phyloP scores from a whole-genome alignment of 495 filamentous ascomycete species.

The Penicillium cataractarum region DNA sequence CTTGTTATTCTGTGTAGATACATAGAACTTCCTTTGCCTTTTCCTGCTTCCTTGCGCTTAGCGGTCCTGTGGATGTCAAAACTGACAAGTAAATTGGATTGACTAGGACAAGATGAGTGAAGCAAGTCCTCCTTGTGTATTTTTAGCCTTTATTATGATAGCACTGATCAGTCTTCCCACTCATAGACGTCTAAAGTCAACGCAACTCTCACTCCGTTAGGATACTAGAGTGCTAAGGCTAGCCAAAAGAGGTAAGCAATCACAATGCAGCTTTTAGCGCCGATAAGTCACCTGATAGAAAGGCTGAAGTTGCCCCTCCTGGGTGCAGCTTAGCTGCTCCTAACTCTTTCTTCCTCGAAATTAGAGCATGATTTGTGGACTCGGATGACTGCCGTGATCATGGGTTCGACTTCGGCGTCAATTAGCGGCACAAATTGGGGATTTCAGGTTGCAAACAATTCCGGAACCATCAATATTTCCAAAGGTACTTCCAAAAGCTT shows the following conservation, averaged over 20 bases:
- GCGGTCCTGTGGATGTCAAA: no score
- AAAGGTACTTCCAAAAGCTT: no score
- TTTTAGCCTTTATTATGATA: no score
- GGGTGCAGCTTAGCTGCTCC: neutral
- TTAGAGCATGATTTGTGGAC: neutral
- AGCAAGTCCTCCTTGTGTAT: no score
- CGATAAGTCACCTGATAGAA: neutral
- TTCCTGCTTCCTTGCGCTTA: no score
- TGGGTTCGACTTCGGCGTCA: neutral
- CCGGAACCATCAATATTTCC: neutral
- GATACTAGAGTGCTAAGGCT: neutral
- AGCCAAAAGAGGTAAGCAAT: neutral
- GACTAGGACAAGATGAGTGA: no score
- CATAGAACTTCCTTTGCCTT: no score
- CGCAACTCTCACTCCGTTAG: no score
- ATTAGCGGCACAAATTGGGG: neutral
- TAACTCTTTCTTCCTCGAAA: neutral
- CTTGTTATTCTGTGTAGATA: no score
- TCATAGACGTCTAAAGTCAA: no score
- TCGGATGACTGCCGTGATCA: neutral
- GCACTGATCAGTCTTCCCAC: no score
- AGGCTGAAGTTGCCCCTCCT: neutral
- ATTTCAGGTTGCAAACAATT: neutral
- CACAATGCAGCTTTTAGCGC: neutral
- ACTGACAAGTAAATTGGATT: no score